These are phyloP conservation scores for Globisporangium sylvaticum DNA, from an alignment of 352 stramenopile genomes.

Conservation along the genomic window DNA sequence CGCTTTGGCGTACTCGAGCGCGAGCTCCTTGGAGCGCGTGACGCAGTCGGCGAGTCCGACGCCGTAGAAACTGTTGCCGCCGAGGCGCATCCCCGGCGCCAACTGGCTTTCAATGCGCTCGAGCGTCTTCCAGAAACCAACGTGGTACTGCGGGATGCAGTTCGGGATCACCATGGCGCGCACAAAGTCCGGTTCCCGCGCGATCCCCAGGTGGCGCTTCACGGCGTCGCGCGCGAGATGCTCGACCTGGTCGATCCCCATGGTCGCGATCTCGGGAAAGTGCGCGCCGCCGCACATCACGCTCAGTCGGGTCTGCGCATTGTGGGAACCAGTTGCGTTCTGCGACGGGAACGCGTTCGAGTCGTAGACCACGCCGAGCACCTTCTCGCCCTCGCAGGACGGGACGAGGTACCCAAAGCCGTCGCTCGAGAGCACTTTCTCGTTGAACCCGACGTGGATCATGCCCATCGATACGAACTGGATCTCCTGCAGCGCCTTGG, in stretches of 20 bases:
- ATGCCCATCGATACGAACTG: conserved; percentile 81
- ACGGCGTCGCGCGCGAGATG: conserved; percentile 61
- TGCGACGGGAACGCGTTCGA: conserved; percentile 87
- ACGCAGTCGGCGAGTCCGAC: conserved; percentile 84
- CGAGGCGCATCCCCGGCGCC: conserved; percentile 43
- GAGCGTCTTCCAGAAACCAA: conserved; percentile 67
- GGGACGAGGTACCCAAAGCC: conserved; percentile 88
- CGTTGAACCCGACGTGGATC: conserved; percentile 74
- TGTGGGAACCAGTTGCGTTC: conserved; percentile 25
- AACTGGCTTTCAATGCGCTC: conserved; percentile 56
- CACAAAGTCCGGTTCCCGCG: conserved; percentile 47
- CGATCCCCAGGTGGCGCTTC: conserved; percentile 69
- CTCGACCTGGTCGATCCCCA: conserved; percentile 49
- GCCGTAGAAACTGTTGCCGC: conserved; percentile 87
- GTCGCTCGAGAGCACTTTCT: conserved; percentile 47
- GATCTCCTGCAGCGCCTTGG: conserved; percentile 53
- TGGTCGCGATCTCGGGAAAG: conserved; percentile 48
- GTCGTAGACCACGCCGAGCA: conserved; percentile 86
- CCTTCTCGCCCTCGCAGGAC: conserved; percentile 55
- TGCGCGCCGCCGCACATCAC: conserved; percentile 85
- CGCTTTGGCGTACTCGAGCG: conserved; percentile 52
- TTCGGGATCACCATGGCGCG: conserved; percentile 50
- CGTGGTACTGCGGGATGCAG: conserved; percentile 84
- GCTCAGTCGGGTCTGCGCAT: conserved; percentile 65
- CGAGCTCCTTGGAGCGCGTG: conserved; percentile 75